Evolutionary conservation across 768 basidiomycete species (phyloP), one percentile per base, ranked within the genome.

Genomic region (Tricholoma hemisulphureum): DNA sequence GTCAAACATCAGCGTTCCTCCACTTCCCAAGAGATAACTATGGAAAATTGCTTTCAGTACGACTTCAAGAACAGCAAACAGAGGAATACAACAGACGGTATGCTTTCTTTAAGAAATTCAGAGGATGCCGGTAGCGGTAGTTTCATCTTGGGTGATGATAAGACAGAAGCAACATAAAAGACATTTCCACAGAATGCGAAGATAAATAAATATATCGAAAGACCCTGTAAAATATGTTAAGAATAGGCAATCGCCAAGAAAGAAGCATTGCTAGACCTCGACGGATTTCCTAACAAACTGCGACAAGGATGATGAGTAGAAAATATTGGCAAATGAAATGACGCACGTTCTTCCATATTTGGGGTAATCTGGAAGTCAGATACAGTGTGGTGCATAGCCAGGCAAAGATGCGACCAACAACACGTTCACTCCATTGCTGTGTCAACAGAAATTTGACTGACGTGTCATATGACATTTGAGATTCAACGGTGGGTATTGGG

Each of bases 271-370:
- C 10, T 69, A 58, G 60, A 87, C 88, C 80, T 91, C 93, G 16
- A 95, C 92, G 46, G 94, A 96, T 79, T 95, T 93, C 55, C 95
- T 83, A 55, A 82, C 85, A 67, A 83, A 95, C 93, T 96, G 63
- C 13, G 51, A 28, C 50, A 53, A 59, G 9, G 48, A 58, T 59
- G 6, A 24, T 58, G 29, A 48, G 51, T 34, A 34, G 20, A 21
- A 49, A 58, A 26, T 51, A 20, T 28, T 43, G 51, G 32, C 23
- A n/a, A 28, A 51, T n/a, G n/a, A n/a, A n/a, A n/a, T n/a, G 34
- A 85, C 93, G 70, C 71, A 97, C 95, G 67, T 98, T 98, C 73
- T 95, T 96, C 97, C 97, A 98, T 61, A 99, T 97, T 71, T 99
- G 97, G 20, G 97, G 97, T 65, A 99, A 73, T 58, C 97, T 85